Percentiles rank a stretch among this genome's conserved stretches.
phyloP scores from a whole-genome alignment of 2,329 filamentous ascomycete genomes.

The Microdochium trichocladiopsis region DNA sequence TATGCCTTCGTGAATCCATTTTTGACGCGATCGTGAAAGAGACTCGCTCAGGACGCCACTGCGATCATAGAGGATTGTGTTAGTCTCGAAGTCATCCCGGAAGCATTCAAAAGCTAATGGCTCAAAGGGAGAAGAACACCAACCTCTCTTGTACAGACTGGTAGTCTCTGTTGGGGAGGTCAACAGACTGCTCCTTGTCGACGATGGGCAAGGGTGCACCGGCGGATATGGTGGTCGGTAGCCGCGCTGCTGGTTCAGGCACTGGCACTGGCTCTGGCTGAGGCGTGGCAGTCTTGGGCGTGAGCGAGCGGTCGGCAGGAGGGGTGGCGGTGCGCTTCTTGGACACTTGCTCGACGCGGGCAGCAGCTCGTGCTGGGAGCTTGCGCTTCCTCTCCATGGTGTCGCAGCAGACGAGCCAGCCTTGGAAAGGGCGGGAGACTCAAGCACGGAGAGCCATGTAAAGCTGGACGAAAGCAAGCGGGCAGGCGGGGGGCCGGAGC shows the following conservation, averaged over 20 bases:
- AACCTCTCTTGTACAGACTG: conserved; percentile 70
- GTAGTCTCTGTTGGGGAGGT: conserved; percentile 58
- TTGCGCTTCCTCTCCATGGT: conserved; percentile 61
- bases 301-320: conserved; percentile 39
- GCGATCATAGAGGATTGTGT: conserved; percentile 10
- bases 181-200: conserved; percentile 56
- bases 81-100: conserved; percentile 5
- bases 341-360: conserved; percentile 49
- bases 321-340: conserved; percentile 55
- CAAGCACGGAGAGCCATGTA: background rate
- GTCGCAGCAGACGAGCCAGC: background rate
- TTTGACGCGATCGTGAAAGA: conserved; percentile 62
- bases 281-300: conserved; percentile 26
- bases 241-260: conserved; percentile 24
- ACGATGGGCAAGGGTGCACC: conserved; percentile 67
- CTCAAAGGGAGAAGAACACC: conserved; percentile 4
- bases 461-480: no score
- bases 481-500: background rate
- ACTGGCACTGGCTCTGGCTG: conserved; percentile 26
- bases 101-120: no score
- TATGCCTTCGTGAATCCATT: conserved; percentile 65
- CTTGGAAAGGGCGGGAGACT: background rate
- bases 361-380: conserved; percentile 54
- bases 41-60: conserved; percentile 73
- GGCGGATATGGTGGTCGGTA: conserved; percentile 57